A percentile compares a stretch with the other conserved stretches of the same genome.
Conservation (phyloP, 1,284 basidiomycete genomes). For the Austroboletus niveus region DNA sequence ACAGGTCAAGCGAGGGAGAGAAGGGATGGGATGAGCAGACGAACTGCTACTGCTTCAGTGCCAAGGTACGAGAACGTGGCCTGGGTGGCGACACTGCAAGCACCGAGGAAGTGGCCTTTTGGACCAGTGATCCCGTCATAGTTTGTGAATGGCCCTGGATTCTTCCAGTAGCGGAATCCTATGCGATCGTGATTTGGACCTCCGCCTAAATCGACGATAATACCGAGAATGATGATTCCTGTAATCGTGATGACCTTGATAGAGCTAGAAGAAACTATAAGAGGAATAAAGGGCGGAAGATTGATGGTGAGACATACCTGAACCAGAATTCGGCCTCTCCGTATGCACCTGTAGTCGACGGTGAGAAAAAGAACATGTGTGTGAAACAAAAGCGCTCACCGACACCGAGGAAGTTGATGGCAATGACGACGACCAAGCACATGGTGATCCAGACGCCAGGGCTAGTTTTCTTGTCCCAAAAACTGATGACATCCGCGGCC, state of each 20-base stretch:
- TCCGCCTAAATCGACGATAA: conserved; percentile 44
- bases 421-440: conserved; percentile 57
- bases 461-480: conserved; percentile 53
- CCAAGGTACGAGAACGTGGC: conserved; percentile 52
- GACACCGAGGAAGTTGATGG: conserved; percentile 58
- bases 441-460: conserved; percentile 64
- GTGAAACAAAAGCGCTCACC: conserved; percentile 28
- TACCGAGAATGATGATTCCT: conserved; percentile 44
- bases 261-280: conserved; percentile 23
- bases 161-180: conserved; percentile 48
- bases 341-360: conserved; percentile 34
- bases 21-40: conserved; percentile 1
- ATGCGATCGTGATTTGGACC: conserved; percentile 40
- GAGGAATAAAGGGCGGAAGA: not conserved
- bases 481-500: conserved; percentile 60
- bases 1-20: not conserved
- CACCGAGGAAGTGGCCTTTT: conserved; percentile 45
- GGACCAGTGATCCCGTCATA: conserved; percentile 30
- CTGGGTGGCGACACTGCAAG: conserved; percentile 42
- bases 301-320: conserved; percentile 11
- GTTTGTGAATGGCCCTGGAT: conserved; percentile 40
- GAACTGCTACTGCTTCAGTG: conserved; percentile 55
- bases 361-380: not conserved
- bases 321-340: conserved; percentile 59
- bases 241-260: conserved; percentile 47